These are phyloP conservation scores for Circinella umbellata DNA, from an alignment of 371 early-diverging fungal genomes.

Conservation along the genomic window DNA sequence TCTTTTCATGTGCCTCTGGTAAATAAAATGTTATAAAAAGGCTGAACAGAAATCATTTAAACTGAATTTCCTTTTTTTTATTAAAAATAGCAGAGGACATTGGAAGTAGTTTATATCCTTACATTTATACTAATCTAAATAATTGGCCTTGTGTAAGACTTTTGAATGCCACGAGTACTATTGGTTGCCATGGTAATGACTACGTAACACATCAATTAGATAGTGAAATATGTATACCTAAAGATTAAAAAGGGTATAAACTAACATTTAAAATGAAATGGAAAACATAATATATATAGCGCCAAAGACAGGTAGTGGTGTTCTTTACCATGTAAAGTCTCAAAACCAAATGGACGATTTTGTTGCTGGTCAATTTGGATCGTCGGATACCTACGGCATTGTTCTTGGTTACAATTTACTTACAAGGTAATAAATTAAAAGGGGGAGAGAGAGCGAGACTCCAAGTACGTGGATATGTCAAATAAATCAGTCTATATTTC, in stretches of 20 bases:
- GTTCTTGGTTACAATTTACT: conserved; percentile 68
- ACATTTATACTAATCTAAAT: conserved; percentile 56
- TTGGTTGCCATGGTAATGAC: conserved; percentile 65
- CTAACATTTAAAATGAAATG: too few relatives aligned
- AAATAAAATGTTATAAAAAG: background rate
- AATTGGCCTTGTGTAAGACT: conserved; percentile 68
- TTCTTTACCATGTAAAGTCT: conserved; percentile 60
- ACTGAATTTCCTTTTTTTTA: background rate
- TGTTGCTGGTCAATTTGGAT: conserved; percentile 16
- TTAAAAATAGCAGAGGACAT: conserved; percentile 39
- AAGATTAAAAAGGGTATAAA: too few relatives aligned
- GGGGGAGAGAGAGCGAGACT: too few relatives aligned
- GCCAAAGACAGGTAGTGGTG: conserved; percentile 50
- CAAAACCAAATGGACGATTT: conserved; percentile 59
- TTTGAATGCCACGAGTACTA: conserved; percentile 56
- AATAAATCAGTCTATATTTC: too few relatives aligned
- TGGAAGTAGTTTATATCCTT: conserved; percentile 51
- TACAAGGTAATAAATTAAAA: conserved; percentile 46
- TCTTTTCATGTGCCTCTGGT: conserved; percentile 3
- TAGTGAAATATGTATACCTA: too few relatives aligned
- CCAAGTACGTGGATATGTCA: too few relatives aligned
- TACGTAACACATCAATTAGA: too few relatives aligned
- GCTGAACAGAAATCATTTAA: too few relatives aligned
- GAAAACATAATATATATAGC: conserved; percentile 8
- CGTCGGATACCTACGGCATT: conserved; percentile 54